phyloP scores from a whole-genome alignment of 441 rosid species.

The Eutrema salsugineum region DNA sequence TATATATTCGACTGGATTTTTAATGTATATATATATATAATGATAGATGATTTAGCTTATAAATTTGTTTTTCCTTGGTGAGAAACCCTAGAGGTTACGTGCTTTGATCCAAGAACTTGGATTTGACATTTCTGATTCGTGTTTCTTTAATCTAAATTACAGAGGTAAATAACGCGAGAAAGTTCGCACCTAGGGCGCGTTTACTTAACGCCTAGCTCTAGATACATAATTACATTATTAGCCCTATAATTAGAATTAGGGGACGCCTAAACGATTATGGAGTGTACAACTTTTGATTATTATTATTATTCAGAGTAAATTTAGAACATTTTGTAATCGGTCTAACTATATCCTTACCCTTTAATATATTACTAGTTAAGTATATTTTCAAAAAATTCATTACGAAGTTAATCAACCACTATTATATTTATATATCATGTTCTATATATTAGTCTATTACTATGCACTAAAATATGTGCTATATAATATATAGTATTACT shows the following conservation, averaged over 20 bases:
- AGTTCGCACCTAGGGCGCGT: conserved; percentile 13
- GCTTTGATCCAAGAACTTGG: conserved; percentile 32
- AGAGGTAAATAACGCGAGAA: not conserved
- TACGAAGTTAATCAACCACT: too few species aligned
- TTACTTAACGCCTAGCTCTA: not conserved
- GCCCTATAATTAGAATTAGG: not conserved
- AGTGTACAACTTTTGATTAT: not conserved
- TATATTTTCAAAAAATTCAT: not conserved
- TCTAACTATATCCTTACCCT: not conserved
- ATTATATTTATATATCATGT: too few species aligned
- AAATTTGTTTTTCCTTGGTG: conserved; percentile 13
- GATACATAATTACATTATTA: not conserved
- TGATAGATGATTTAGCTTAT: conserved; percentile 6
- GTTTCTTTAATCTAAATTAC: conserved; percentile 1
- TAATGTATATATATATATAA: not conserved
- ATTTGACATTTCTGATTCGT: conserved; percentile 30
- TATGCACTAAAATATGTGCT: not conserved
- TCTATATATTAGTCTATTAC: too few species aligned
- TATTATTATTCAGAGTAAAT: not conserved
- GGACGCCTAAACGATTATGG: not conserved
- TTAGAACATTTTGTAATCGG: not conserved
- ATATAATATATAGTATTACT: not conserved
- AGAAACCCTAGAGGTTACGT: conserved; percentile 31
- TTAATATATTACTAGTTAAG: not conserved
- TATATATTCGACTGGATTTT: not conserved